These are phyloP conservation scores for Hansfordia pulvinata DNA, from an alignment of 2,329 filamentous ascomycete species.

Conservation along the genomic window DNA sequence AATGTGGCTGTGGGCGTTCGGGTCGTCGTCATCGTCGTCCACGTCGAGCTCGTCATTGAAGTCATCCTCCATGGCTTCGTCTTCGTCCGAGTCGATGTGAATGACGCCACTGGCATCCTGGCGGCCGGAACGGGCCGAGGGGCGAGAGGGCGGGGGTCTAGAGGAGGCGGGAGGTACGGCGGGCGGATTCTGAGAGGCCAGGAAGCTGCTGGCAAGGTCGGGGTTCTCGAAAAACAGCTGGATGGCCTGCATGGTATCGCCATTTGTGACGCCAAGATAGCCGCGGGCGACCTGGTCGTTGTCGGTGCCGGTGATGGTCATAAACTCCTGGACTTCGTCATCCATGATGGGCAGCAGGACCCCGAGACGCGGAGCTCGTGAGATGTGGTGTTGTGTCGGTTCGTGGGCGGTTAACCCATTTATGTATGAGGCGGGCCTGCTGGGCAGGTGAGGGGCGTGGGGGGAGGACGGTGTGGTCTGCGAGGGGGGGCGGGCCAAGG, in stretches of 20 bases:
- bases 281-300: conserved; percentile 61
- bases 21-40: conserved; percentile 18
- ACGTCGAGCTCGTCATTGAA: conserved; percentile 22
- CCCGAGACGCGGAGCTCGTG: too few species aligned
- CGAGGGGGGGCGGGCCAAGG: too few species aligned
- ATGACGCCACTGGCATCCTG: conserved; percentile 50
- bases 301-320: conserved; percentile 60
- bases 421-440: too few species aligned
- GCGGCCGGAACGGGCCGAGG: conserved; percentile 20
- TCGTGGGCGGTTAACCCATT: too few species aligned
- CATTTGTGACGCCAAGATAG: conserved; percentile 75
- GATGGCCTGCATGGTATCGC: conserved; percentile 74
- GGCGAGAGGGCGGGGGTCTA: conserved; percentile 18
- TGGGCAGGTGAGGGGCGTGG: too few species aligned
- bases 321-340: conserved; percentile 64
- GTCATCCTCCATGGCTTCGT: conserved; percentile 29
- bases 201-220: conserved; percentile 44
- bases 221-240: conserved; percentile 84
- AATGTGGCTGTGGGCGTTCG: conserved; percentile 24
- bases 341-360: conserved; percentile 42
- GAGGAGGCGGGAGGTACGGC: conserved; percentile 20
- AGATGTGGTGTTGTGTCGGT: conserved; percentile 1
- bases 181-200: conserved; percentile 12
- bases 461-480: too few species aligned
- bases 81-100: conserved; percentile 65